These are phyloP conservation scores for Epichloe festucae DNA, from an alignment of 2,329 filamentous ascomycete species.

Conservation along the genomic window DNA sequence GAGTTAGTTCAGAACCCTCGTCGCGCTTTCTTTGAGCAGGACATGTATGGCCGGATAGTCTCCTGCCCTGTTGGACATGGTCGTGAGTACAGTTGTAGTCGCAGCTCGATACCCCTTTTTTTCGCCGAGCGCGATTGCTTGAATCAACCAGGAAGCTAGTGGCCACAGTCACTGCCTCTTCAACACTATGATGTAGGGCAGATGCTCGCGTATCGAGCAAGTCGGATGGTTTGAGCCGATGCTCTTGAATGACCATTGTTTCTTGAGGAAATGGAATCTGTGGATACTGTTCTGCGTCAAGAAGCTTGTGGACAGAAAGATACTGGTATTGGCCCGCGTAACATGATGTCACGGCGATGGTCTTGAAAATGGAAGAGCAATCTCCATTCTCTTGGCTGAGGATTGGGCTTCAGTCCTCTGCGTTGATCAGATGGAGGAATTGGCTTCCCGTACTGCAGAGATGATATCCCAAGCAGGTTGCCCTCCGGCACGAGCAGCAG, in stretches of 20 bases:
- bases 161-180: background rate
- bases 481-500: constrained; percentile 21
- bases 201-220: background rate
- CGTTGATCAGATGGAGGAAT: constrained; percentile 35
- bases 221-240: no score
- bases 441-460: constrained; percentile 39
- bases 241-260: no score
- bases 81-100: background rate
- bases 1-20: background rate
- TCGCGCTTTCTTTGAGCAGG: background rate
- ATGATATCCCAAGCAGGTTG: constrained; percentile 22
- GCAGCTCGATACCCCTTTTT: background rate
- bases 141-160: background rate
- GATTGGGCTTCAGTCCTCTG: constrained; percentile 48
- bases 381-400: constrained; percentile 44
- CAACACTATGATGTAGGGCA: background rate
- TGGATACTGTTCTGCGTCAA: no score
- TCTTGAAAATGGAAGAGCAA: constrained; percentile 47
- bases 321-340: background rate
- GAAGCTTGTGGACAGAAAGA: no score
- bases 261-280: no score
- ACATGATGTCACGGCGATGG: constrained; percentile 29
- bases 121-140: background rate
- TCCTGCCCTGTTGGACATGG: background rate
- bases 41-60: background rate